Base-by-base conservation (phyloP, 768 basidiomycete genomes). In the Termitomyces sp. region DNA sequence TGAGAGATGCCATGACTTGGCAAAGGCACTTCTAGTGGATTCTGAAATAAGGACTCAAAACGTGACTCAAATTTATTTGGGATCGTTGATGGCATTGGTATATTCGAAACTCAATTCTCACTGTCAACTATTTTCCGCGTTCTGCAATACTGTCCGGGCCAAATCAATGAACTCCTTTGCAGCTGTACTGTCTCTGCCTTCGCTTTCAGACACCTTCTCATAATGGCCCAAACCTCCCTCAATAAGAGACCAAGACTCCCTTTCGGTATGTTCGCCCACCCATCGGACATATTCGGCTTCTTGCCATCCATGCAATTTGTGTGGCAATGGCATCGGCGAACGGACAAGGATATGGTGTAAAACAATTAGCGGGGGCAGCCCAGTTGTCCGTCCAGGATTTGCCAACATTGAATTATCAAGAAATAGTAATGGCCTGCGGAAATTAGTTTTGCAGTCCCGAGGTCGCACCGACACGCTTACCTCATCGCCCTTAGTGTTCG, bases 281-380 rank as follows among this genome's bases (percentile, higher is more conserved):
- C 95, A 99, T 45, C 92, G 84, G 50, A 97, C 91, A 70, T 99
- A 99, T 75, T 98, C 97, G 4, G 88, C 81, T 68, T 98, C 94
- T 57, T 91, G 88, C 96, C 97, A 98, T 0, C 90, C 88, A 66
- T 98, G 94, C 56, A 94, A 70, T 50, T 82, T 80, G 69, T 99
- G 93, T 10, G 97, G 96, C 40, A 98, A 78, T 6, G 89, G 83
- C 54, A 92, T 78, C 0, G 90, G 87, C 2, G 92, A 92, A 10
- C 92, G 86, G 26, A 98, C 94, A 35, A 97, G 79, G 64, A 97
- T 88, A 62, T 97, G 88, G 67, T 98, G 95, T 16, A 98, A 75
- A 16, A 98, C 88, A 63, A 97, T 84, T 22, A 98, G 78, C 6
- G 92, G 84, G 1, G 94, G 86, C n/a, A 98, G 77, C 6, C 90